Base-by-base conservation (phyloP, 495 filamentous ascomycete genomes). In the Xylaria palmicola region DNA sequence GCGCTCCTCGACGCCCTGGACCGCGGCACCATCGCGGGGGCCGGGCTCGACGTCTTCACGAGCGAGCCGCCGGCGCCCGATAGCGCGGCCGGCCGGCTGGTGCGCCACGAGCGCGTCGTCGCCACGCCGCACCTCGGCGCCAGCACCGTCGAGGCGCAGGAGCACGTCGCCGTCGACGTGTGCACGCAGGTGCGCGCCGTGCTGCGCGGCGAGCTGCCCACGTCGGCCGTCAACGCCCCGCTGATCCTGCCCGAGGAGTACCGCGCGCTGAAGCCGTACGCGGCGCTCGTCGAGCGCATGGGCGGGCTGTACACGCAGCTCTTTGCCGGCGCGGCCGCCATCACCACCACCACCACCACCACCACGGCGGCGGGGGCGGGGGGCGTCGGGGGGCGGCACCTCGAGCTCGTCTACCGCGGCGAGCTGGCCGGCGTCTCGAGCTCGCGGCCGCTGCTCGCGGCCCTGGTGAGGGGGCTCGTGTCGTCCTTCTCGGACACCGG, bases 21-120 rank as follows among this genome's bases (percentile, higher is more conserved):
- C 22, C 79, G 77, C 5, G 87, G 86, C 3, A 85, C 81, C 65
- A 84, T 92, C 24, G 87, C 83, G 1, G 88, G 88, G 0, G 89
- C 89, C 0, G 89, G 88, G 4, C 69, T 91, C 15, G 89, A 92
- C 72, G 89, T 92, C 47, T 91, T 87, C 69, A 89, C 87, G 0
- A 76, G 77, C 1, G 89, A 92, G 70, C 89, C 89, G 19, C 86
- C 85, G 0, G 32, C 76, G 40, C 67, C 74, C 12, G 80, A 77
- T 30, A 80, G 81, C 22, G 67, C 80, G 4, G 84, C 87, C 0
- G 76, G 76, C 48, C 75, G 74, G 49, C 72, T 90, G 24, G 80
- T 85, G 49, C 74, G 73, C 2, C 88, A 91, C 62, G 83, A 82
- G 4, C 83, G 80, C 58, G 86, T 88, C 4, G 83, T 90, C 22